Evolutionary conservation across 1,284 basidiomycete species (phyloP), one percentile per base, ranked within the genome.

Genomic region (Fomitopsis schrenkii): DNA sequence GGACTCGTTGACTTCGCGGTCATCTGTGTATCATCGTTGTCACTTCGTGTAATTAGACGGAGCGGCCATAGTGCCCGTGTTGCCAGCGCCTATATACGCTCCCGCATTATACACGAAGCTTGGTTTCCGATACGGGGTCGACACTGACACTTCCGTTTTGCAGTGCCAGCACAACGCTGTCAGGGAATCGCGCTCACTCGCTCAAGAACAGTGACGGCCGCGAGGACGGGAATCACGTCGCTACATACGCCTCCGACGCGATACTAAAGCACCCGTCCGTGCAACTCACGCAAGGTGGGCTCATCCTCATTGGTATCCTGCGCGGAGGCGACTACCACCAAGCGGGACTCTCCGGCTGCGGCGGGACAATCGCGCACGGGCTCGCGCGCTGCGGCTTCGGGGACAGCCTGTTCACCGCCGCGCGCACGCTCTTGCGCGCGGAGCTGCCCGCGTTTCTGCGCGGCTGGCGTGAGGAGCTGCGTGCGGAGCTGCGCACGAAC

Each of bases 301-400:
- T 96, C 69, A 89, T 98, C 48, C 83, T 98, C 26, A 87, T 97
- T 50, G 96, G 90, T 0, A 79, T 98, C 4, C 80, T 97, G 66
- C 85, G 87, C 10, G 96, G 96, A 0, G 97, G 95, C 0, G 97
- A 99, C 74, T 99, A 98, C 69, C 84, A 91, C 59, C 83, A 84
- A 38, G 87, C 79, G 8, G 91, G 90, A 8, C 74, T 92, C 15
- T 69, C 77, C 14, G 79, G 85, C 2, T 91, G 87, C 68, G 90
- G 90, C 4, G 75, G 80, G 36, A 78, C 78, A 33, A 88, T 82
- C 46, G 84, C 90, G 0, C 81, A 84, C 48, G 88, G 80, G n/a
- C 81, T 93, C 2, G 88, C 90, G 0, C 80, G 81, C 62, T 86
- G 85, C 63, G 89, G 90, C 1, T 87, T 92, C 60, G 90, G 90